Percentiles rank a stretch among this genome's conserved stretches.
These are phyloP conservation scores for Oxytropis ochrocephala DNA, from an alignment of 306 rosid species.

Conservation along the genomic window DNA sequence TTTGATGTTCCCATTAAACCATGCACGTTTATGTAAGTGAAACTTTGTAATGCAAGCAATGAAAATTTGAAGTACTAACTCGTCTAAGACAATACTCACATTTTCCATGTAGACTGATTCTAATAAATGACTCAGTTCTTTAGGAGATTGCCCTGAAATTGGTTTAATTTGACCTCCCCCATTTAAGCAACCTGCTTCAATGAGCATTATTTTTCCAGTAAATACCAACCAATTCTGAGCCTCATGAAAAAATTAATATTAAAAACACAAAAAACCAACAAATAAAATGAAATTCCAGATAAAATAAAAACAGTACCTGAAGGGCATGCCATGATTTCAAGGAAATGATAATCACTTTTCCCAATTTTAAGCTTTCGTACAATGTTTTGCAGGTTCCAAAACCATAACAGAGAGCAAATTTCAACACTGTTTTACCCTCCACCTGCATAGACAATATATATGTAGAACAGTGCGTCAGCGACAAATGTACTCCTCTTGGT, in stretches of 20 bases:
- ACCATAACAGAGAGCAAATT: conserved; percentile 83
- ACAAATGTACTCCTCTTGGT: not conserved
- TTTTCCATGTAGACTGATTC: conserved; percentile 70
- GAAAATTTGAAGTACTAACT: not conserved
- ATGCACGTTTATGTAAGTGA: not conserved
- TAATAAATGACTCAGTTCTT: conserved; percentile 58
- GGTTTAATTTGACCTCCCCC: conserved; percentile 98
- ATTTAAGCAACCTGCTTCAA: conserved; percentile 77
- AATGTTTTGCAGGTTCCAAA: conserved; percentile 79
- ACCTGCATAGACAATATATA: conserved; percentile 42
- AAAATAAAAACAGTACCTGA: conserved; percentile 47
- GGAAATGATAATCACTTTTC: conserved; percentile 77
- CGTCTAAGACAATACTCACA: conserved; percentile 37
- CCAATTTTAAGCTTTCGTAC: conserved; percentile 72
- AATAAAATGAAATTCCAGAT: not conserved
- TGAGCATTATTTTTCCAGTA: conserved; percentile 11
- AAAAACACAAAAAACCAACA: not conserved
- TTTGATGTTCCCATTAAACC: not conserved
- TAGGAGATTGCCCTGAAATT: conserved; percentile 65
- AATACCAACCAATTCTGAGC: not conserved
- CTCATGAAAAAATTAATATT: not conserved
- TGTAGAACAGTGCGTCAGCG: not conserved
- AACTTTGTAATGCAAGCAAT: not conserved
- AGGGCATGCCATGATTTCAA: conserved; percentile 99
- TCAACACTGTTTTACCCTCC: conserved; percentile 69